Conservation (phyloP, 345 rosid species). For the Populus deltoides region DNA sequence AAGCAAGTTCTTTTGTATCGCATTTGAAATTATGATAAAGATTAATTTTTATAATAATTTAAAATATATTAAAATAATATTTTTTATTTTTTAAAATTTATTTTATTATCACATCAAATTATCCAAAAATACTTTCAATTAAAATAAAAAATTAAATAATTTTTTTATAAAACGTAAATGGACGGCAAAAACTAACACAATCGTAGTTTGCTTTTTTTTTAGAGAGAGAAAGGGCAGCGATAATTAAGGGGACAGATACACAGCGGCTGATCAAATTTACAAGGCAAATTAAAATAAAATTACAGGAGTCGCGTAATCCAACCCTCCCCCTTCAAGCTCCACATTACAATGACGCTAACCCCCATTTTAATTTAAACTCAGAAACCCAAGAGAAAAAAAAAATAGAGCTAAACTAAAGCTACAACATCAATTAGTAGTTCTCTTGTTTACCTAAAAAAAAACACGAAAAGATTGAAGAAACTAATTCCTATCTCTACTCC, state of each 20-base stretch:
- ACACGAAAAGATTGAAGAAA: constrained; percentile 9
- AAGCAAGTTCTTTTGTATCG: no score
- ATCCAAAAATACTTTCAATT: no score
- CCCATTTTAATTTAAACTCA: constrained; percentile 3
- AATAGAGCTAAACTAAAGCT: not conserved
- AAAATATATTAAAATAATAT: no score
- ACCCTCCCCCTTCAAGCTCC: not conserved
- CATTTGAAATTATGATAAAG: no score
- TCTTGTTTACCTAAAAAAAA: not conserved
- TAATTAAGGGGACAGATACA: constrained; percentile 10
- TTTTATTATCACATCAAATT: no score
- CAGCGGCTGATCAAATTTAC: constrained; percentile 38
- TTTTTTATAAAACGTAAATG: no score
- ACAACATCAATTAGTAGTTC: constrained; percentile 18
- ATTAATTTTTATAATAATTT: no score
- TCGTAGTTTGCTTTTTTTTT: no score
- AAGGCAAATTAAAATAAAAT: constrained; percentile 30
- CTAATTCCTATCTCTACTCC: not conserved
- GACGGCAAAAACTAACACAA: no score
- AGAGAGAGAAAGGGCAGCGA: not conserved
- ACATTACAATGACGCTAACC: constrained; percentile 11
- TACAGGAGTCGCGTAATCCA: constrained; percentile 12
- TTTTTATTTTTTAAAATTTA: no score
- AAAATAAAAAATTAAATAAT: no score
- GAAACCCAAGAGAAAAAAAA: not conserved